These are phyloP conservation scores for Nemania serpens DNA, from an alignment of 2,329 filamentous ascomycete species.

Conservation along the genomic window DNA sequence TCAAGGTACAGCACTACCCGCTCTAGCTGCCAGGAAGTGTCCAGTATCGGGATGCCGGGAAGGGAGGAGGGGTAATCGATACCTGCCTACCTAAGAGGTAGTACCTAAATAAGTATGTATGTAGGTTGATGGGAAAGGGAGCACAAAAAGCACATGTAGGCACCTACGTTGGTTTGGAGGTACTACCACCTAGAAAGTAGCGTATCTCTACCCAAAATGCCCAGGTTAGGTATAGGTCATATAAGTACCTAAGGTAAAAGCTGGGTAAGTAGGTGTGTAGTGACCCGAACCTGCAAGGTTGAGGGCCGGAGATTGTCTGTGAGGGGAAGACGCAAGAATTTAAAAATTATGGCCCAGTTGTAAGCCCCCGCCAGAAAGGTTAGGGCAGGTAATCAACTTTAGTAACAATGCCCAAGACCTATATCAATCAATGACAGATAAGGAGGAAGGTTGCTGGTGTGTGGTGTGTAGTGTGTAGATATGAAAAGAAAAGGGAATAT, in stretches of 20 bases:
- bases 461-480: background rate
- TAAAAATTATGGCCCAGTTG: background rate
- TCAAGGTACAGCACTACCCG: background rate
- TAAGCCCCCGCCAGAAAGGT: background rate
- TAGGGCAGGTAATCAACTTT: background rate
- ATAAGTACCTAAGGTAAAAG: no score
- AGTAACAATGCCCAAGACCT: background rate
- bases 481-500: conserved; percentile 19
- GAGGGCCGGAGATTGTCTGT: background rate
- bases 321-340: conserved; percentile 7
- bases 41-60: conserved; percentile 26
- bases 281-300: no score
- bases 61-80: conserved; percentile 28
- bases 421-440: background rate
- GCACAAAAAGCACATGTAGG: background rate
- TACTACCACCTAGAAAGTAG: no score
- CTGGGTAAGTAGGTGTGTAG: no score
- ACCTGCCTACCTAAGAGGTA: background rate
- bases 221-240: no score
- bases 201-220: no score
- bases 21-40: background rate
- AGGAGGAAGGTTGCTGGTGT: no score
- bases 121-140: no score
- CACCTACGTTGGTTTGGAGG: background rate
- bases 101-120: no score